Base-by-base conservation (phyloP, 257 asterid species). In the Primulina eburnea region DNA sequence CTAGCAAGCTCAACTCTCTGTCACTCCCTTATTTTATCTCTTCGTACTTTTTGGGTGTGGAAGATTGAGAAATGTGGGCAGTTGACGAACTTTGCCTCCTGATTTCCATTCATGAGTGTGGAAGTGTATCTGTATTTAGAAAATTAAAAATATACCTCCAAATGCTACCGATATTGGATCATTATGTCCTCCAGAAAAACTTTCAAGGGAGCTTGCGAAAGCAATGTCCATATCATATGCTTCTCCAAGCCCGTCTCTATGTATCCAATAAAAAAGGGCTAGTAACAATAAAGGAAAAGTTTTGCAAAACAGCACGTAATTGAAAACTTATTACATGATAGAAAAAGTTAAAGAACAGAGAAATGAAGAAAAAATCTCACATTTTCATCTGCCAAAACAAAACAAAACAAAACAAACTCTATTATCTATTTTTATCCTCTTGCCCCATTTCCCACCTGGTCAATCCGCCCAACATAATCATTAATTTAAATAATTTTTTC, bases 201-300 rank as follows among this genome's bases (percentile, higher is more conserved):
- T 85, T 82, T 91, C 97, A 60, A 94, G 89, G 16, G 96, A 76
- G 81, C 85, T 79, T 67, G 99, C 96, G 80, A 94, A 94, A 74
- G 93, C 89, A 80, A 89, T 81, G 75, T 94, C 97, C 82, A 86
- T 87, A 62, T 89, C 97, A 68, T 85, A 89, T 81, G 95, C 92
- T 78, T 94, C 99, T 72, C 95, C 97, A 75, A 91, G 97, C 76
- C 99, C 99, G 74, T 91, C 99, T 47, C 99, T 94, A 86, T 56
- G 78, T 74, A 80, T 76, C 58, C 75, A 71, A 79, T 43, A 57
- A 61, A 71, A 64, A n/a, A 63, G 64, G 67, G 53, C 67, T 18
- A 20, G 17, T 14, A 40, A 65, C 35, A 65, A 55, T 34, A 53
- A 26, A 53, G 52, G 16, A 1, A 34, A 14, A 35, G 32, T 38